phyloP scores from a whole-genome alignment of 2,329 filamentous ascomycete species.

The Cordyceps sp. region DNA sequence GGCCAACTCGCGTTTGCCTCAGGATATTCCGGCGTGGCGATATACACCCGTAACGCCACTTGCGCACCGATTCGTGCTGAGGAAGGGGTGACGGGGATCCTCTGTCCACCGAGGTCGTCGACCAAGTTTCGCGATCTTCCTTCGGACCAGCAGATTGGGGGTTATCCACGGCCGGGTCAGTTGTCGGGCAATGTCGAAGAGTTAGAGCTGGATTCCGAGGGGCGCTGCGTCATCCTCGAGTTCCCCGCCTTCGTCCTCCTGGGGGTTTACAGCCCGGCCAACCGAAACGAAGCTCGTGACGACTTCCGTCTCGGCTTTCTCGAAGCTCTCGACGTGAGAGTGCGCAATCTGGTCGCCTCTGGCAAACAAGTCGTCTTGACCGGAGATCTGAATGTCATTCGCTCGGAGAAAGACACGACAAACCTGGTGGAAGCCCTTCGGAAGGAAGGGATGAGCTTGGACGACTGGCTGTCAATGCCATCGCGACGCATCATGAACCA shows the following conservation, averaged over 20 bases:
- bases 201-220: constrained; percentile 68
- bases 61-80: constrained; percentile 82
- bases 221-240: constrained; percentile 77
- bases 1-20: neutral
- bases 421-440: constrained; percentile 54
- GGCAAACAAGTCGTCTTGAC: constrained; percentile 77
- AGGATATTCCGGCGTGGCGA: constrained; percentile 92
- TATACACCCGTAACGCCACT: constrained; percentile 78
- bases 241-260: constrained; percentile 91
- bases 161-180: constrained; percentile 61
- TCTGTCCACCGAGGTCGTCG: constrained; percentile 56
- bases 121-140: constrained; percentile 62
- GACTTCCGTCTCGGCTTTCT: constrained; percentile 72
- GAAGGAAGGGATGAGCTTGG: constrained; percentile 49
- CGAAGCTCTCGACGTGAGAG: constrained; percentile 60
- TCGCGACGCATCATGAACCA: constrained; percentile 72
- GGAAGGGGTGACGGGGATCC: constrained; percentile 76
- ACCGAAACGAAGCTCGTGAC: constrained; percentile 67
- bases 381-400: constrained; percentile 73
- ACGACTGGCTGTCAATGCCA: constrained; percentile 57
- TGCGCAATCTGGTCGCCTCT: constrained; percentile 64
- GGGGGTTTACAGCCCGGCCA: constrained; percentile 83
- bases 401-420: constrained; percentile 58
- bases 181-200: constrained; percentile 50
- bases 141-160: constrained; percentile 62